Evolutionary conservation across 305 asterid genomes (phyloP).

Genomic region (Fraxinus platypoda): DNA sequence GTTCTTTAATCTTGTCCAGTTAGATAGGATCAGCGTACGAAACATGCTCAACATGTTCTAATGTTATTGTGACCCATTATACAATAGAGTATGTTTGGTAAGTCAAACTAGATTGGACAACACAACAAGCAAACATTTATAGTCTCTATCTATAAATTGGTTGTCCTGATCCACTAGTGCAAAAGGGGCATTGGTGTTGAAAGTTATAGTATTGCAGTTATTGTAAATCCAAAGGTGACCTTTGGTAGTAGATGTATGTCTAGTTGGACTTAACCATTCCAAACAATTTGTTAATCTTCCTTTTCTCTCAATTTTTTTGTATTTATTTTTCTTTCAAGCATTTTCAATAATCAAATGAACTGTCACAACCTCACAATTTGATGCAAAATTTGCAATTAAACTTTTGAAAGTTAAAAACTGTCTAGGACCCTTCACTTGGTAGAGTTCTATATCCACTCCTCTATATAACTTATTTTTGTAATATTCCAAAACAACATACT

Average conservation of each 20-base stretch:
- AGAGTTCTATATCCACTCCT: background rate
- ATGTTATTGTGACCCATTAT: too few relatives aligned
- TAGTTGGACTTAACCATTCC: background rate
- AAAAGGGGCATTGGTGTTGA: background rate
- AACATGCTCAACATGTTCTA: too few relatives aligned
- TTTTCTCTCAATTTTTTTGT: background rate
- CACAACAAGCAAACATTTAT: too few relatives aligned
- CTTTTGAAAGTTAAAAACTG: background rate
- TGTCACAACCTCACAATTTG: background rate
- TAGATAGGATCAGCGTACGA: too few relatives aligned
- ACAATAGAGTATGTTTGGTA: too few relatives aligned
- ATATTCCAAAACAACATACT: background rate
- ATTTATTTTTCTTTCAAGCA: background rate
- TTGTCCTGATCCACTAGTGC: background rate
- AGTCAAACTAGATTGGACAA: too few relatives aligned
- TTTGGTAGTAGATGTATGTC: background rate
- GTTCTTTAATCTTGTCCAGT: too few relatives aligned
- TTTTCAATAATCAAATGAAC: background rate
- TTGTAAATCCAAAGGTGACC: background rate
- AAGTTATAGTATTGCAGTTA: background rate
- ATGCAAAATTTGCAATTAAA: background rate
- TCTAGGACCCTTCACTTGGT: background rate
- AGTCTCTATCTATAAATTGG: background rate
- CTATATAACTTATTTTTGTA: background rate
- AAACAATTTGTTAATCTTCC: background rate